Evolutionary conservation across 2,329 filamentous ascomycete species (phyloP).

Genomic region (Stagonosporopsis vannaccii): DNA sequence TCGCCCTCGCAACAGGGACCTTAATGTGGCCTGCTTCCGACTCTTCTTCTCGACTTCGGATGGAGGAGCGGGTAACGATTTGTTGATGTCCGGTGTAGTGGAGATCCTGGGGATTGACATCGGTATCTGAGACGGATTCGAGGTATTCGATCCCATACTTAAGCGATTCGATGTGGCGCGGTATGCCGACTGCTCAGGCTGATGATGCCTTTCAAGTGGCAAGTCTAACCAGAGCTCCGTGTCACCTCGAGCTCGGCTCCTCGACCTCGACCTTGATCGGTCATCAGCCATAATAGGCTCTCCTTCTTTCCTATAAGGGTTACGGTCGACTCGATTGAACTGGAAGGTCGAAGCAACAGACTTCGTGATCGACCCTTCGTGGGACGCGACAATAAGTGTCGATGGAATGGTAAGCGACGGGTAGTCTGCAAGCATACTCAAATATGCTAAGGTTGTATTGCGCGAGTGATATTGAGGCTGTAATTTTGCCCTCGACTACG

Average conservation of each 20-base stretch:
- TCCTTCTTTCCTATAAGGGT: neutral
- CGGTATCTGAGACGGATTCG: conserved; percentile 18
- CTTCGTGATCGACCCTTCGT: conserved; percentile 30
- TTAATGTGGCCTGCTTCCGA: conserved; percentile 33
- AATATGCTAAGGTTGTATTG: conserved; percentile 29
- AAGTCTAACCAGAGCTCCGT: conserved; percentile 44
- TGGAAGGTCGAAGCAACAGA: conserved; percentile 5
- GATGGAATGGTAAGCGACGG: conserved; percentile 40
- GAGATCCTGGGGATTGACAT: conserved; percentile 28
- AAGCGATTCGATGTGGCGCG: conserved; percentile 36
- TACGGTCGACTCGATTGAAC: neutral
- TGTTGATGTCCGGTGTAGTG: conserved; percentile 36
- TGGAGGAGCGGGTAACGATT: conserved; percentile 40
- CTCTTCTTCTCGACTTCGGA: conserved; percentile 32
- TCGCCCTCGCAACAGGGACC: conserved; percentile 38
- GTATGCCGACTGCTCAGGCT: conserved; percentile 38
- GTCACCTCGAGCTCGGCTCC: conserved; percentile 26
- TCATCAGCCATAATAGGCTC: conserved; percentile 31
- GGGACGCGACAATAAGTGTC: conserved; percentile 31
- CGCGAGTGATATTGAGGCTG: conserved; percentile 34
- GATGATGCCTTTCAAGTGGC: conserved; percentile 24
- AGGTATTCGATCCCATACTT: conserved; percentile 24
- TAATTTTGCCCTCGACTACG: conserved; percentile 27
- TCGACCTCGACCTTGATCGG: conserved; percentile 18
- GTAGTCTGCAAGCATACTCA: conserved; percentile 42